Base-by-base conservation (phyloP, 2,329 filamentous ascomycete species). In the Blastomyces parvus region DNA sequence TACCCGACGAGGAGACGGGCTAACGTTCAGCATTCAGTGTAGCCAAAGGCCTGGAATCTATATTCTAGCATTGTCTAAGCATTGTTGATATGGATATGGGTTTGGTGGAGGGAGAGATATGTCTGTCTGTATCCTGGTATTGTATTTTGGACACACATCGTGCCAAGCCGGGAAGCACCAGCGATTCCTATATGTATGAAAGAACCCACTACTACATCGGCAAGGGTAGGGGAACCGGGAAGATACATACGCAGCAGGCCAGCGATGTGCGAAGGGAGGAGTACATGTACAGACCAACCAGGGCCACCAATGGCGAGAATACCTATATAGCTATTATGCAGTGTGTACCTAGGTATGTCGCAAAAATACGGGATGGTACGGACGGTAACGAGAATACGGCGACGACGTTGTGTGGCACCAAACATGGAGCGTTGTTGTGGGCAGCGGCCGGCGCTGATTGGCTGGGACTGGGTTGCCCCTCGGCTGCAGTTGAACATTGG, bases 351-450 rank as follows among this genome's bases (percentile, higher is more conserved):
- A 38, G 36, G 36, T 13, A 7, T 13, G 36, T 38, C 36, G 36
- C 8, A 8, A 38, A 38, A 8, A 25, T 27, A 27, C n/a, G 13
- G 46, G 1, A 19, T n/a, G 7, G 3, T 8, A 19, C 42, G 9
- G 3, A 2, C 19, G 1, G 46, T 50, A 50, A 50, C n/a, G 46
- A 50, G 22, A 50, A 50, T 48, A 48, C 44, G n/a, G n/a, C n/a
- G n/a, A n/a, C n/a, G n/a, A n/a, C n/a, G n/a, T n/a, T n/a, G n/a
- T n/a, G n/a, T n/a, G 74, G 75, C 75, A 75, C 75, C 75, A 74
- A 67, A 70, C 70, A 19, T 46, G 17, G 40, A 44, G 40, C 2
- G 2, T 5, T 19, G n/a, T 48, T 8, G 11, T 17, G 25, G 30
- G 5, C 27, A 13, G 27, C 27, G 27, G 7, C 46, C 11, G 46